A percentile compares a stretch with the other conserved stretches of the same genome.
Conservation (phyloP, 768 basidiomycete species). For the Clitopilus passeckerianus region DNA sequence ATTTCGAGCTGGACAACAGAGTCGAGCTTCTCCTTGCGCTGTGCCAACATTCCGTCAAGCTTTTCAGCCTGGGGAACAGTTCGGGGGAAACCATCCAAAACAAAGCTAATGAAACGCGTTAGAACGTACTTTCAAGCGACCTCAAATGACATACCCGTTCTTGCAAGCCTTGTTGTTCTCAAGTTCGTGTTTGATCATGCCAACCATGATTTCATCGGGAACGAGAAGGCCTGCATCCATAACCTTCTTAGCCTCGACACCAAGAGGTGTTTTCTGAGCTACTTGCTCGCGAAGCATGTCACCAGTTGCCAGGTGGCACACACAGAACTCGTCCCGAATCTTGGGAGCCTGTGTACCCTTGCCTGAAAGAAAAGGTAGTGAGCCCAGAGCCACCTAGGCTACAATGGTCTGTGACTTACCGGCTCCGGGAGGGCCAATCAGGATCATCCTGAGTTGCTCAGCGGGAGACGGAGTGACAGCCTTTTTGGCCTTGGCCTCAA, state of each 20-base stretch:
- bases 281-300: conserved; percentile 99
- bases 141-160: conserved; percentile 71
- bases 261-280: conserved; percentile 77
- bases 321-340: conserved; percentile 89
- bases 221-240: conserved; percentile 98
- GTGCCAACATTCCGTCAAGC: conserved; percentile 84
- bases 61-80: conserved; percentile 96
- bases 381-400: not conserved
- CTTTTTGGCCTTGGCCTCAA: conserved; percentile 68
- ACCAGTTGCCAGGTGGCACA: conserved; percentile 97
- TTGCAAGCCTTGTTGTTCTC: conserved; percentile 90
- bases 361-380: conserved; percentile 41
- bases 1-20: conserved; percentile 91
- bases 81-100: conserved; percentile 98
- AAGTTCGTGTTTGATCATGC: conserved; percentile 95
- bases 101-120: conserved; percentile 62
- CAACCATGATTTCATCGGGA: conserved; percentile 94
- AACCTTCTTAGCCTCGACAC: conserved; percentile 91
- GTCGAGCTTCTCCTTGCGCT: conserved; percentile 83
- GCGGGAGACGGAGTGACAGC: conserved; percentile 48
- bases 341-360: conserved; percentile 98
- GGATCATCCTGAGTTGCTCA: conserved; percentile 82
- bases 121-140: conserved; percentile 2
- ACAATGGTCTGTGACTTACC: conserved; percentile 45
- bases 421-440: conserved; percentile 96